These are phyloP conservation scores for Arabidopsis arenosa DNA, from an alignment of 345 rosid genomes.

Conservation along the genomic window DNA sequence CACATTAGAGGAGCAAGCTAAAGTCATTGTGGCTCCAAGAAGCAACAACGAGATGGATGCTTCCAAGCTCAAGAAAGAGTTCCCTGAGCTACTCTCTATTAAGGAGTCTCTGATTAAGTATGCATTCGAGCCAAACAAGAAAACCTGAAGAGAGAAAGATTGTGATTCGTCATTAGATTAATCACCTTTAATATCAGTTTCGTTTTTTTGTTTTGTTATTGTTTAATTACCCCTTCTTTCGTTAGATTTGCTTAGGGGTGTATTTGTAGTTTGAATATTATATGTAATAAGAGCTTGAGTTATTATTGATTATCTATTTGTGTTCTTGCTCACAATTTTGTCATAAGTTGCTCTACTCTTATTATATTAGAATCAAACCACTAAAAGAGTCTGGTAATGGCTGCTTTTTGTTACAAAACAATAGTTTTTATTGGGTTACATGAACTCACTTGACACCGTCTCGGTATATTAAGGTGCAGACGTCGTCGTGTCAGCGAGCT, in stretches of 20 bases:
- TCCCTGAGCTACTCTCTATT: conserved; percentile 68
- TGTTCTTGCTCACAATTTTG: not conserved
- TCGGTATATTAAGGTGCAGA: conserved; percentile 16
- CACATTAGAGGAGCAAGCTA: conserved; percentile 70
- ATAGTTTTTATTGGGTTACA: conserved; percentile 36
- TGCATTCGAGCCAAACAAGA: conserved; percentile 67
- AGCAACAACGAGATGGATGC: conserved; percentile 86
- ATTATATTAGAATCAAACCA: conserved; percentile 41
- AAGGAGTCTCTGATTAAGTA: conserved; percentile 71
- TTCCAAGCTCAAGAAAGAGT: conserved; percentile 70
- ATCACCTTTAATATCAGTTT: conserved; percentile 23
- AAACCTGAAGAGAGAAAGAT: conserved; percentile 29
- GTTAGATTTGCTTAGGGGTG: conserved; percentile 25
- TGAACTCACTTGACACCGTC: conserved; percentile 23
- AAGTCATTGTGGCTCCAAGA: conserved; percentile 74
- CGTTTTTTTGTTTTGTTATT: conserved; percentile 15
- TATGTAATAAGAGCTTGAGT: conserved; percentile 36
- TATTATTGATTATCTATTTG: not conserved
- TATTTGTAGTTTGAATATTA: conserved; percentile 28
- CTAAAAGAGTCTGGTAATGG: conserved; percentile 38
- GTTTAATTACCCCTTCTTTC: conserved; percentile 25
- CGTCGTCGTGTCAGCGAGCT: conserved; percentile 55
- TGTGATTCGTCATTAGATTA: conserved; percentile 37
- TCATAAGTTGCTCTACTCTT: conserved; percentile 38
- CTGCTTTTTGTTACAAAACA: conserved; percentile 26